Evolutionary conservation across 257 asterid species (phyloP).

Genomic region (Haberlea rhodopensis): DNA sequence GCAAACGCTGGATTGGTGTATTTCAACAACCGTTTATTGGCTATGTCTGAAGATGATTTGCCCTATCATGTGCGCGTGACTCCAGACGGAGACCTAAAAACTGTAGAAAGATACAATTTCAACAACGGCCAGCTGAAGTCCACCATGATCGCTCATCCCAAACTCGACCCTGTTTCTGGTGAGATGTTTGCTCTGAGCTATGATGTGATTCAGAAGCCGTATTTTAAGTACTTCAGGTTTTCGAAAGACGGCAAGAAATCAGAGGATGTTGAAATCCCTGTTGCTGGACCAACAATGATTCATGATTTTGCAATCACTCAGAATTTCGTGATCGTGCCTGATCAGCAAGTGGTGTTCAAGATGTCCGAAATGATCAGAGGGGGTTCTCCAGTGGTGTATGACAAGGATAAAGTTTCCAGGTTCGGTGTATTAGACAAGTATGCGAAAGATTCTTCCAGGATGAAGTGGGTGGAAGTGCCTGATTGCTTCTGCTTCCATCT

Average conservation of each 20-base stretch:
- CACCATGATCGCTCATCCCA: conserved; percentile 98
- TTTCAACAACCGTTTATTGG: conserved; percentile 68
- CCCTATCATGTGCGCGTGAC: conserved; percentile 82
- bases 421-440: conserved; percentile 73
- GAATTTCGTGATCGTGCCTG: conserved; percentile 73
- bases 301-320: conserved; percentile 97
- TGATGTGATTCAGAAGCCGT: conserved; percentile 85
- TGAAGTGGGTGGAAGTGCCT: conserved; percentile 81
- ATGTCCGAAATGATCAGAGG: conserved; percentile 88
- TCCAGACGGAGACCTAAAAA: conserved; percentile 62
- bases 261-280: conserved; percentile 75
- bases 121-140: conserved; percentile 52
- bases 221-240: conserved; percentile 73
- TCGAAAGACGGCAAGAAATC: conserved; percentile 63
- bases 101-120: conserved; percentile 61
- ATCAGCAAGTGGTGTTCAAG: conserved; percentile 94
- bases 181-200: conserved; percentile 91
- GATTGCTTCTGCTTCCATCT: conserved; percentile 94
- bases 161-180: conserved; percentile 80
- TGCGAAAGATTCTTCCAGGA: conserved; percentile 38
- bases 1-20: conserved; percentile 94
- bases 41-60: conserved; percentile 96
- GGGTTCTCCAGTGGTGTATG: conserved; percentile 90
- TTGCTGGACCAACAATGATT: conserved; percentile 90
- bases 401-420: conserved; percentile 55